Evolutionary conservation across 1,139 yeast species (phyloP).

Genomic region (Arxiozyma slooffiae): DNA sequence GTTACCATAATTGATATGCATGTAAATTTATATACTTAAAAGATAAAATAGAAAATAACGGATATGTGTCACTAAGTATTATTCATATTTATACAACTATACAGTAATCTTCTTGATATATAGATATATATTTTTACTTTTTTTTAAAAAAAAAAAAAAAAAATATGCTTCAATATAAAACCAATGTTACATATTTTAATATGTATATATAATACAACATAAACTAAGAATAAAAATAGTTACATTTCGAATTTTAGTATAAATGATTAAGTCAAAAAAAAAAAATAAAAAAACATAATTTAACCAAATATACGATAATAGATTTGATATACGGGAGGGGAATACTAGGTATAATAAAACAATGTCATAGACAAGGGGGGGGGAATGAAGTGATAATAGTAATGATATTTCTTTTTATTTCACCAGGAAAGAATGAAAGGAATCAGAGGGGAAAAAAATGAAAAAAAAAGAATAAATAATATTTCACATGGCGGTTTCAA

Average conservation of each 20-base stretch:
- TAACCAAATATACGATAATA: not conserved
- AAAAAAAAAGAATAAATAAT: not conserved
- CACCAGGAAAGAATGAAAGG: too few species aligned
- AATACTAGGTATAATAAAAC: not conserved
- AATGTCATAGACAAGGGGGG: not conserved
- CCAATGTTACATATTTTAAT: not conserved
- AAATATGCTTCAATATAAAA: too few species aligned
- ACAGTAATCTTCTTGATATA: too few species aligned
- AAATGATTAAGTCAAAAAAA: not conserved
- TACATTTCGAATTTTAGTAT: not conserved
- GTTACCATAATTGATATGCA: not conserved
- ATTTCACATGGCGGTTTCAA: slow-evolving; percentile 14
- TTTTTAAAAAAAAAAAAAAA: too few species aligned
- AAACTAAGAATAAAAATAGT: not conserved
- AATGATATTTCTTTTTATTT: too few species aligned
- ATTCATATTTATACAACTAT: too few species aligned
- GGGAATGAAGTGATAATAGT: not conserved
- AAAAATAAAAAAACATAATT: too few species aligned
- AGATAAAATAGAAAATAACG: not conserved
- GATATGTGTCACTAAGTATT: too few species aligned
- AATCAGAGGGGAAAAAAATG: not conserved
- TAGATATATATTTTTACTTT: too few species aligned
- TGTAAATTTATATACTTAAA: not conserved
- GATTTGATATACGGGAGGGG: too few species aligned
- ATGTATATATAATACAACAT: not conserved